These are phyloP conservation scores for Ricinus communis DNA, from an alignment of 345 rosid species.

Conservation along the genomic window DNA sequence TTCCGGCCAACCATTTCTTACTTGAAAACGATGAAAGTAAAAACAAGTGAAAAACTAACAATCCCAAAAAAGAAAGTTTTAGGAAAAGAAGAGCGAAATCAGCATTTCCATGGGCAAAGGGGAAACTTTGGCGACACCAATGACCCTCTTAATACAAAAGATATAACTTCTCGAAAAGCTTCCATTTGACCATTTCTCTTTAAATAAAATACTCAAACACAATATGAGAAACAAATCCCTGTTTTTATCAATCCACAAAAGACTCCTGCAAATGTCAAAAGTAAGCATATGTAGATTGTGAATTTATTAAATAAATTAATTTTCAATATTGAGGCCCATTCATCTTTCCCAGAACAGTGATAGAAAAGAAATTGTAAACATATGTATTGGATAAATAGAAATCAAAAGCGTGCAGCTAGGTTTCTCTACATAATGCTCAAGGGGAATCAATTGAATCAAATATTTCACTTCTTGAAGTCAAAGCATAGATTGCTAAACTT, in stretches of 20 bases:
- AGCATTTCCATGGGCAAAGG: conserved; percentile 81
- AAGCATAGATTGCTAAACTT: background rate
- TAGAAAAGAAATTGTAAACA: too few species aligned
- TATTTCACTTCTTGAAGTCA: background rate
- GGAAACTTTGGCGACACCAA: conserved; percentile 70
- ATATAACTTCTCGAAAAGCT: conserved; percentile 74
- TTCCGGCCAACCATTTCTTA: too few species aligned
- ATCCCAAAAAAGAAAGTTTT: too few species aligned
- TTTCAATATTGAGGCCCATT: background rate
- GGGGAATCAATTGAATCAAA: background rate
- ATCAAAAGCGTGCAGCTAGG: background rate
- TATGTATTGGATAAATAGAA: background rate
- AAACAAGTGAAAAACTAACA: too few species aligned
- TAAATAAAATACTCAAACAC: too few species aligned
- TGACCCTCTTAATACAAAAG: conserved; percentile 56
- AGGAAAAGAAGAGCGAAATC: conserved; percentile 61
- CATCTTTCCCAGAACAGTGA: too few species aligned
- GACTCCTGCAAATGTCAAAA: too few species aligned
- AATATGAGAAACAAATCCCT: too few species aligned
- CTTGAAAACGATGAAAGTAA: too few species aligned
- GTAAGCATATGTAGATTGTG: too few species aligned
- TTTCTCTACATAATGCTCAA: background rate
- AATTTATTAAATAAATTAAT: too few species aligned
- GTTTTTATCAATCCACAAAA: too few species aligned
- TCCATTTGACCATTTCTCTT: conserved; percentile 69